Percentiles rank a stretch among this genome's conserved stretches.
These are phyloP conservation scores for Alternaria triticimaculans DNA, from an alignment of 2,329 filamentous ascomycete genomes.

Conservation along the genomic window DNA sequence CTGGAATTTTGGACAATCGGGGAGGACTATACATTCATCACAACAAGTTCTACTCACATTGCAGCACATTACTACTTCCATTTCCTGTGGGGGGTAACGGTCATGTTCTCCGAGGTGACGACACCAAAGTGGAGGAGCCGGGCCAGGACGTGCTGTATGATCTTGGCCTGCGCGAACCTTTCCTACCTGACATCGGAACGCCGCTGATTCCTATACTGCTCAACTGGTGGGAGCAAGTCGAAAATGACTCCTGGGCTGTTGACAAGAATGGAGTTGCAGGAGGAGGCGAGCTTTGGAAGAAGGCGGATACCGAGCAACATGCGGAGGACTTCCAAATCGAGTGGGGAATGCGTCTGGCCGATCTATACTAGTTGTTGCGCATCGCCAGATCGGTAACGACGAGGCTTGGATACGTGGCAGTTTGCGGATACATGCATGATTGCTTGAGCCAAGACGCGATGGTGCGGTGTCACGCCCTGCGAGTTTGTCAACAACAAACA, in stretches of 20 bases:
- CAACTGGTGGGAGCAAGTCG: background rate
- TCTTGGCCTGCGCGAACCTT: background rate
- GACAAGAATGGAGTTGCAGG: background rate
- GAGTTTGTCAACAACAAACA: background rate
- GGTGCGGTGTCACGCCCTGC: background rate
- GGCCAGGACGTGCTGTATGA: background rate
- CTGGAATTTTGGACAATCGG: background rate
- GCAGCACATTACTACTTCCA: background rate
- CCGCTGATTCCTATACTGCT: background rate
- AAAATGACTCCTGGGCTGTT: background rate
- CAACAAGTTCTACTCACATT: background rate
- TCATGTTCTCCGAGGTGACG: background rate
- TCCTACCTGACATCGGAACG: background rate
- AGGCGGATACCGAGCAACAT: background rate
- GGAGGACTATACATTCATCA: background rate
- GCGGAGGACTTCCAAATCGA: background rate
- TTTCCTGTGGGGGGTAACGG: background rate
- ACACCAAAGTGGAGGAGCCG: background rate
- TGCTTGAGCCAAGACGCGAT: background rate
- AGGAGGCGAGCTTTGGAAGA: background rate
- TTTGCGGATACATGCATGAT: background rate
- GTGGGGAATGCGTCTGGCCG: too few relatives aligned
- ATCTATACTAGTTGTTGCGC: too few relatives aligned
- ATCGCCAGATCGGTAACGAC: too few relatives aligned
- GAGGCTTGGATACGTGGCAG: too few relatives aligned